Conservation (phyloP, 768 basidiomycete genomes). For the Hortiboletus campestris region DNA sequence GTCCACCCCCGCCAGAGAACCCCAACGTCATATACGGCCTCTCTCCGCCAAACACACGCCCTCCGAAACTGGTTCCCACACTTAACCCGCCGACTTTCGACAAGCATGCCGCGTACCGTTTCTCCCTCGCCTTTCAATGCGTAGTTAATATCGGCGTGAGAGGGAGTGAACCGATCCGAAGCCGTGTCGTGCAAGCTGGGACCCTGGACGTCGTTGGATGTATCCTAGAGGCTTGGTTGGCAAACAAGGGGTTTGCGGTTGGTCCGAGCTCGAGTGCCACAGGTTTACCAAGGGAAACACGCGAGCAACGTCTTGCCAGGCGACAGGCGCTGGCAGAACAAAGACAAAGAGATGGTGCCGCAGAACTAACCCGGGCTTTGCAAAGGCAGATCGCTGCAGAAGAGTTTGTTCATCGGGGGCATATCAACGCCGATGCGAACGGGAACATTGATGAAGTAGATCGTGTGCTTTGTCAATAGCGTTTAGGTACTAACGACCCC, state of each 20-base stretch:
- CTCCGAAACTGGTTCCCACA: constrained; percentile 53
- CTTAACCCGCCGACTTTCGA: constrained; percentile 71
- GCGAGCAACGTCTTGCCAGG: constrained; percentile 68
- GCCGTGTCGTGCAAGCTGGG: constrained; percentile 91
- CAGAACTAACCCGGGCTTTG: constrained; percentile 55
- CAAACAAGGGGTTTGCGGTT: constrained; percentile 82
- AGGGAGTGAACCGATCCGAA: constrained; percentile 88
- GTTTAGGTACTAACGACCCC: constrained; percentile 7
- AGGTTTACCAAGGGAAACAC: constrained; percentile 69
- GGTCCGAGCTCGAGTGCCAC: constrained; percentile 77
- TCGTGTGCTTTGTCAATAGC: not conserved
- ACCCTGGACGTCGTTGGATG: constrained; percentile 92
- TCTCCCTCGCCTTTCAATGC: constrained; percentile 93
- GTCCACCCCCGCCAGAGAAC: constrained; percentile 79
- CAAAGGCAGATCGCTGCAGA: constrained; percentile 47
- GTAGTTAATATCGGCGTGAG: constrained; percentile 96
- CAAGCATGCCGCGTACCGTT: constrained; percentile 83
- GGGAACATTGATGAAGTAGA: constrained; percentile 26
- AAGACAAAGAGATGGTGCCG: constrained; percentile 54
- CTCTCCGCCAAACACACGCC: constrained; percentile 57
- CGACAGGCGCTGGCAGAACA: constrained; percentile 54
- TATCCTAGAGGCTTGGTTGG: constrained; percentile 90
- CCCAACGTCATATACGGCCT: constrained; percentile 77
- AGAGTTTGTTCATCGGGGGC: constrained; percentile 22
- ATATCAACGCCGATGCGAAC: constrained; percentile 3